These are phyloP conservation scores for Blastocystis hominis DNA, from an alignment of 352 stramenopile genomes.

Conservation along the genomic window DNA sequence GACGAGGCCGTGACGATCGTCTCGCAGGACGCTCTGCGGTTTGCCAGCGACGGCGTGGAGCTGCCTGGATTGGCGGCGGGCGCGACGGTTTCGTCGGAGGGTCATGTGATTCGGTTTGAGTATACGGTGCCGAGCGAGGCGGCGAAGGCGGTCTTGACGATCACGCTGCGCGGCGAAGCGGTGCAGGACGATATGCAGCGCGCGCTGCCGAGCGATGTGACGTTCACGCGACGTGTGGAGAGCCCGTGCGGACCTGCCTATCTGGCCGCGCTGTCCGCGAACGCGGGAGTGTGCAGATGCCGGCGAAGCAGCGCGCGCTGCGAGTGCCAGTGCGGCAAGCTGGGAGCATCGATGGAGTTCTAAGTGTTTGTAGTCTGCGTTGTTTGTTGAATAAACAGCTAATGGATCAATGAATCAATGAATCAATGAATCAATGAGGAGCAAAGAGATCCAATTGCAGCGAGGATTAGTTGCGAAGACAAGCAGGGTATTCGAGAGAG, in stretches of 20 bases:
- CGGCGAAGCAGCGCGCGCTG: background rate
- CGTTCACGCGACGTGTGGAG: background rate
- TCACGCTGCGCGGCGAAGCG: background rate
- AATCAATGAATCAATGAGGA: background rate
- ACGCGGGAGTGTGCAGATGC: slow-evolving; percentile 2
- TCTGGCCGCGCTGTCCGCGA: background rate
- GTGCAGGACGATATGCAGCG: slow-evolving; percentile 11
- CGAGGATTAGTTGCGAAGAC: background rate
- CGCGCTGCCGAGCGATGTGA: background rate
- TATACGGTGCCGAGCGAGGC: background rate
- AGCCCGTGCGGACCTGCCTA: slow-evolving; percentile 5
- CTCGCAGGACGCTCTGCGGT: background rate
- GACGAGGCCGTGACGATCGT: background rate
- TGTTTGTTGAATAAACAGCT: slow-evolving; percentile 10
- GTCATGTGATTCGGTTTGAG: background rate
- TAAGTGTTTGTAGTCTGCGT: background rate
- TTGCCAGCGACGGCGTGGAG: background rate
- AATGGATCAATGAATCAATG: background rate
- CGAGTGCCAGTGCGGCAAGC: background rate
- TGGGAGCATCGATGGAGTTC: background rate
- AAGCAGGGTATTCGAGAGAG: background rate
- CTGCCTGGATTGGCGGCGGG: background rate
- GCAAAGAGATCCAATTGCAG: background rate
- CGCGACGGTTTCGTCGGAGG: background rate
- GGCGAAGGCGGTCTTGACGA: background rate